Percentiles rank a stretch among this genome's conserved stretches.
Evolutionary conservation across 208 protist species (phyloP).

Genomic region (Herpetomonas tarakana): DNA sequence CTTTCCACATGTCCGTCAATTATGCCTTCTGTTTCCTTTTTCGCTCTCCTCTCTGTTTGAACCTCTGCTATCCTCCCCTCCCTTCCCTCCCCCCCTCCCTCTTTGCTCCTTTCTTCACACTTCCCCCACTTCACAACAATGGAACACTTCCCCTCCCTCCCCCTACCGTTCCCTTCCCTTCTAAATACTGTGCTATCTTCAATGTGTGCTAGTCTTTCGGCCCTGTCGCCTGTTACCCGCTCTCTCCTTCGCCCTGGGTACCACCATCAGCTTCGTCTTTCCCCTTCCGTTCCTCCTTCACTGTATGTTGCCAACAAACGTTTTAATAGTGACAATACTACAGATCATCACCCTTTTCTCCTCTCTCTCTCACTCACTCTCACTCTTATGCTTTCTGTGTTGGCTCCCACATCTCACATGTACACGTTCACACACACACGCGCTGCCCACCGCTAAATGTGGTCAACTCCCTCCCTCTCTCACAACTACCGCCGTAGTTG

Average conservation of each 20-base stretch:
- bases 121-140: constrained; percentile 10
- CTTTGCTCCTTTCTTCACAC: constrained; percentile 2
- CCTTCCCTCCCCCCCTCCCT: neutral
- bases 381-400: neutral
- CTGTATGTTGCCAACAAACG: neutral
- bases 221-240: neutral
- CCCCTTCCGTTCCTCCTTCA: neutral
- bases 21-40: neutral
- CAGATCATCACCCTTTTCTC: constrained; percentile 7
- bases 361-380: constrained; percentile 8
- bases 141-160: no score
- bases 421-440: no score
- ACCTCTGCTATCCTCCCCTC: neutral
- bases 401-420: neutral
- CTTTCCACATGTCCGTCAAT: neutral
- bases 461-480: no score
- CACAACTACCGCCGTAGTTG: no score
- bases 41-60: neutral
- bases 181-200: neutral
- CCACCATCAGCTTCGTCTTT: constrained; percentile 4
- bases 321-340: neutral
- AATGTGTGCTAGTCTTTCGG: neutral
- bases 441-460: no score
- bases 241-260: neutral
- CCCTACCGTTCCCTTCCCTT: no score